These are phyloP conservation scores for Cadophora sp. DNA, from an alignment of 2,329 filamentous ascomycete species.

Conservation along the genomic window DNA sequence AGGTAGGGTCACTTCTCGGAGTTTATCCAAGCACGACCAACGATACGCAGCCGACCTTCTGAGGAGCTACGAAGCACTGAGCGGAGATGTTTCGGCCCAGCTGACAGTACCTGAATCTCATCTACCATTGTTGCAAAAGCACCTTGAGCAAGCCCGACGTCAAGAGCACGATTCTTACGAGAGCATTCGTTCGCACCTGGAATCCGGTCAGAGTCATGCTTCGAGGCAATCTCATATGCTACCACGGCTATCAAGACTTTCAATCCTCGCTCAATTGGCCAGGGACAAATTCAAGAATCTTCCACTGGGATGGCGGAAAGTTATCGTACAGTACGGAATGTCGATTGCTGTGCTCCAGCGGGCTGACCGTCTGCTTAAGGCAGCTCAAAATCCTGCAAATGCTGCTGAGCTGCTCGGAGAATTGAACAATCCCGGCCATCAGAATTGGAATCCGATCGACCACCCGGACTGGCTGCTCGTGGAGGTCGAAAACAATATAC, in stretches of 20 bases:
- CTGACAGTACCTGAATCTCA: background rate
- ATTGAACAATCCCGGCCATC: constrained; percentile 58
- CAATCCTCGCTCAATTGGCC: constrained; percentile 18
- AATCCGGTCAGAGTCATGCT: too few species aligned
- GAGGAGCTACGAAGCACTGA: constrained; percentile 27
- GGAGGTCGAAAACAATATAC: constrained; percentile 67
- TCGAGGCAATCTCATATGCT: too few species aligned
- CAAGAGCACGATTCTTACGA: background rate
- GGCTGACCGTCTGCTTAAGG: constrained; percentile 47
- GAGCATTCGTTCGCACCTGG: too few species aligned
- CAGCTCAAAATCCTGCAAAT: constrained; percentile 27
- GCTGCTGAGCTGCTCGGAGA: constrained; percentile 49
- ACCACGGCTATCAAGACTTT: too few species aligned
- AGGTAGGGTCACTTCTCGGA: background rate
- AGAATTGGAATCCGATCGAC: constrained; percentile 58
- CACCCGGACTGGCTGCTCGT: constrained; percentile 68
- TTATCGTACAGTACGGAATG: constrained; percentile 28
- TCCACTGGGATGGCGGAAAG: constrained; percentile 23
- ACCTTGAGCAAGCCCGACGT: background rate
- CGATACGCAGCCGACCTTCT: constrained; percentile 26
- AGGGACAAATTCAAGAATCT: background rate
- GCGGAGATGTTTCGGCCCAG: background rate
- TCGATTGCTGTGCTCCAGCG: constrained; percentile 30
- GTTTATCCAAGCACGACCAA: constrained; percentile 17
- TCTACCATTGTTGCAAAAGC: background rate